phyloP scores from a whole-genome alignment of 2,329 filamentous ascomycete genomes.

The Cytospora schulzeri region DNA sequence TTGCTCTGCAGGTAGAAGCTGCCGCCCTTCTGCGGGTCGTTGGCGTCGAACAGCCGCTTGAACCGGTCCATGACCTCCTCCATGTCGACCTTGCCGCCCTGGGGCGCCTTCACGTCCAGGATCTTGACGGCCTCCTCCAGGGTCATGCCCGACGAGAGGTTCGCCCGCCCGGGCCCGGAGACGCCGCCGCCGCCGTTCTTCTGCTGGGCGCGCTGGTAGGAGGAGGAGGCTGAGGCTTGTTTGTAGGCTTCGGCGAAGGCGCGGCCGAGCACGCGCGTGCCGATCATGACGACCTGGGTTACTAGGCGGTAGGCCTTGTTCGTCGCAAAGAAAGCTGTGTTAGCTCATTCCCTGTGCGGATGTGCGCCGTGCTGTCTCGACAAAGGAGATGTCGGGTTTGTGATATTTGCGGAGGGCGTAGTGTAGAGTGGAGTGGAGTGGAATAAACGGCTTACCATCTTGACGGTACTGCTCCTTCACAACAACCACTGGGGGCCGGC shows the following conservation, averaged over 20 bases:
- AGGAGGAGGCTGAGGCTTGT: slow-evolving; percentile 85
- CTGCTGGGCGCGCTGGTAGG: slow-evolving; percentile 74
- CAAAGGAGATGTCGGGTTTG: background rate
- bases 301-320: slow-evolving; percentile 93
- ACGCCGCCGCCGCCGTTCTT: slow-evolving; percentile 49
- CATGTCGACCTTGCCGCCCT: slow-evolving; percentile 74
- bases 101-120: slow-evolving; percentile 89
- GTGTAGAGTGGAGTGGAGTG: too few species aligned
- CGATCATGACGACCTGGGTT: slow-evolving; percentile 88
- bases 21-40: slow-evolving; percentile 92
- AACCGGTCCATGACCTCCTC: slow-evolving; percentile 83
- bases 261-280: slow-evolving; percentile 87
- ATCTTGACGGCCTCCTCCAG: slow-evolving; percentile 97
- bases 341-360: background rate
- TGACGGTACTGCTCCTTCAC: slow-evolving; percentile 1
- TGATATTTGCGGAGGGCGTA: background rate
- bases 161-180: slow-evolving; percentile 44
- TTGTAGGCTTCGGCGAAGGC: slow-evolving; percentile 94
- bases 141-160: slow-evolving; percentile 72
- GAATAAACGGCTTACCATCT: slow-evolving; percentile 17
- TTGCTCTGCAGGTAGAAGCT: slow-evolving; percentile 99
- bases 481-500: background rate
- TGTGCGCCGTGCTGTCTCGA: background rate
- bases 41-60: slow-evolving; percentile 91
- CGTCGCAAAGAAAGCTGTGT: background rate